Evolutionary conservation across 2,329 filamentous ascomycete genomes (phyloP), one percentile per base, ranked within the genome.

Genomic region (Cladophialophora bantiana): DNA sequence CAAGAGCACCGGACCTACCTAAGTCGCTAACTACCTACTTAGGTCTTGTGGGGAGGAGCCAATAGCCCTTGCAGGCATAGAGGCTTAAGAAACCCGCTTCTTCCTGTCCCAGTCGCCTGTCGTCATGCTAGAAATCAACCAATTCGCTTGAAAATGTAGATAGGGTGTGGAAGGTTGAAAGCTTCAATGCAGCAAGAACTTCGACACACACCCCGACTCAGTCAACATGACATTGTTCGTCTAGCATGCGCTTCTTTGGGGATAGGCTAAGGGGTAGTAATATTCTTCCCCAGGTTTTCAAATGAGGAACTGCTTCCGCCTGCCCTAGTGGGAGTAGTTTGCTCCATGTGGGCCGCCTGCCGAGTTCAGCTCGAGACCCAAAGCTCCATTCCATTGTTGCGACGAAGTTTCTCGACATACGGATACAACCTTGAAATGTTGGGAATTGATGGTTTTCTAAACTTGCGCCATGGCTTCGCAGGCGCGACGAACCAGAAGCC

Each of bases 1-100:
- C 45, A 26, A 50, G 18, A 7, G 45, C 45, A 26, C 20, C 45
- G 18, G 45, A 26, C 18, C 45, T 10, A 50, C 18, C 18, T 50
- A 9, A 7, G 9, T 12, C 10, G 13, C 45, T 3, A 9, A 7
- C 20, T 12, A 26, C 10, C 45, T 3, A 50, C 26, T 50, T 26
- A 50, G 12, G 6, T 50, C n/a, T 50, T 50, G 45, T 50, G 45
- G 45, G 45, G 45, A 50, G 45, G 7, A 50, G 5, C 45, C 45
- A 50, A 50, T 50, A 50, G 20, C 15, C 45, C 18, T 50, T 10
- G 6, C 26, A 26, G 26, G 26, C 2, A n/a, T n/a, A 50, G 18
- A 26, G 45, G 18, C 10, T 20, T 18, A 18, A 20, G 26, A 10
- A 20, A 50, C 45, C 45, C 18, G 20, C 45, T 50, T 50, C 7